Conservation (phyloP, 2,329 filamentous ascomycete species). For the Tricladium varicosporioides region DNA sequence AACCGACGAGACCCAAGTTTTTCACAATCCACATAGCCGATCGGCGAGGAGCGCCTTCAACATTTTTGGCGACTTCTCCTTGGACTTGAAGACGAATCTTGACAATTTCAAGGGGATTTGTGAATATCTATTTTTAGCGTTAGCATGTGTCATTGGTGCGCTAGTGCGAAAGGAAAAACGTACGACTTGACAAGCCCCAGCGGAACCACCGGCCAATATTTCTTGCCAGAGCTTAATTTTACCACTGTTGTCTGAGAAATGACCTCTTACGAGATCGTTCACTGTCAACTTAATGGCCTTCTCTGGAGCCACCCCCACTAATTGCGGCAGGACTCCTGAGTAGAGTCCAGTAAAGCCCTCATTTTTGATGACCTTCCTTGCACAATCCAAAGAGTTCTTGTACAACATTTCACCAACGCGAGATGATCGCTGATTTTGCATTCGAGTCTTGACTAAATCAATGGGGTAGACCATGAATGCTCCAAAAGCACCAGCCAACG, state of each 20-base stretch:
- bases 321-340: constrained; percentile 89
- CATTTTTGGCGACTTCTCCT: constrained; percentile 87
- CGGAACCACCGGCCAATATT: constrained; percentile 81
- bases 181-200: constrained; percentile 95
- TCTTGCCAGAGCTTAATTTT: constrained; percentile 71
- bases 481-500: constrained; percentile 90
- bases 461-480: constrained; percentile 99
- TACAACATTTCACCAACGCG: constrained; percentile 85
- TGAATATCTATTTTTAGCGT: constrained; percentile 68
- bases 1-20: constrained; percentile 87
- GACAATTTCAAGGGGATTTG: constrained; percentile 97
- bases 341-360: constrained; percentile 89
- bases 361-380: constrained; percentile 87
- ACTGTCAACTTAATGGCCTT: constrained; percentile 99
- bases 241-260: constrained; percentile 71
- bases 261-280: constrained; percentile 83
- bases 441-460: constrained; percentile 95
- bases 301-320: constrained; percentile 97
- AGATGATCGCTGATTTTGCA: constrained; percentile 91
- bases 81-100: constrained; percentile 98
- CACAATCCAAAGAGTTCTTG: constrained; percentile 96
- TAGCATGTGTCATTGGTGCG: constrained; percentile 9
- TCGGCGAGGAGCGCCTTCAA: constrained; percentile 78
- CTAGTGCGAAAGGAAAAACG: constrained; percentile 39
- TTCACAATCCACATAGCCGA: constrained; percentile 97